phyloP scores from a whole-genome alignment of 2,329 filamentous ascomycete genomes.

The Triangularia setosa region DNA sequence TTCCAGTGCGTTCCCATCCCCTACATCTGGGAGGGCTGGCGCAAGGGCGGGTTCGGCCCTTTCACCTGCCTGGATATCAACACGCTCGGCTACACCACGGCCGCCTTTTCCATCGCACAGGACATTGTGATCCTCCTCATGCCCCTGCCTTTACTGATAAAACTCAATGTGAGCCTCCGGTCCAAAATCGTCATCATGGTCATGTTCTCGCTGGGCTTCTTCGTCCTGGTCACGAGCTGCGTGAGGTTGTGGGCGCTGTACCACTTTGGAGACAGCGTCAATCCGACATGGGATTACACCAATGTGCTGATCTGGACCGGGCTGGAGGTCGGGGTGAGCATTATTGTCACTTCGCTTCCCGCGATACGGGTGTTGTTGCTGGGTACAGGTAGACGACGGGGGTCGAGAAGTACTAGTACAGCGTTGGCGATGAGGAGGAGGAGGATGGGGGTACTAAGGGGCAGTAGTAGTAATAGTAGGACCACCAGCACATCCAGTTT shows the following conservation, averaged over 20 bases:
- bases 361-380: slow-evolving; percentile 33
- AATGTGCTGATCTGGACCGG: slow-evolving; percentile 42
- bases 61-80: slow-evolving; percentile 33
- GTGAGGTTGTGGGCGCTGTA: slow-evolving; percentile 35
- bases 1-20: slow-evolving; percentile 36
- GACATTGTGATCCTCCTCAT: slow-evolving; percentile 34
- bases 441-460: no score
- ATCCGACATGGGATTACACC: slow-evolving; percentile 41
- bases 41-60: slow-evolving; percentile 27
- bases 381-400: no score
- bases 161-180: slow-evolving; percentile 29
- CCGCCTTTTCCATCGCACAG: slow-evolving; percentile 33
- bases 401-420: not conserved
- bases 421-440: not conserved
- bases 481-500: slow-evolving; percentile 15
- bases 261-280: slow-evolving; percentile 31
- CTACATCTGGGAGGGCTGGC: slow-evolving; percentile 34
- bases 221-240: slow-evolving; percentile 35
- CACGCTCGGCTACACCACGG: slow-evolving; percentile 30
- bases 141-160: slow-evolving; percentile 33
- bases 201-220: slow-evolving; percentile 38
- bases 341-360: slow-evolving; percentile 41
- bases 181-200: slow-evolving; percentile 30
- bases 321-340: slow-evolving; percentile 39
- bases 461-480: no score